Evolutionary conservation across 2,329 filamentous ascomycete species (phyloP).

Genomic region (Verticillium tricorpus): DNA sequence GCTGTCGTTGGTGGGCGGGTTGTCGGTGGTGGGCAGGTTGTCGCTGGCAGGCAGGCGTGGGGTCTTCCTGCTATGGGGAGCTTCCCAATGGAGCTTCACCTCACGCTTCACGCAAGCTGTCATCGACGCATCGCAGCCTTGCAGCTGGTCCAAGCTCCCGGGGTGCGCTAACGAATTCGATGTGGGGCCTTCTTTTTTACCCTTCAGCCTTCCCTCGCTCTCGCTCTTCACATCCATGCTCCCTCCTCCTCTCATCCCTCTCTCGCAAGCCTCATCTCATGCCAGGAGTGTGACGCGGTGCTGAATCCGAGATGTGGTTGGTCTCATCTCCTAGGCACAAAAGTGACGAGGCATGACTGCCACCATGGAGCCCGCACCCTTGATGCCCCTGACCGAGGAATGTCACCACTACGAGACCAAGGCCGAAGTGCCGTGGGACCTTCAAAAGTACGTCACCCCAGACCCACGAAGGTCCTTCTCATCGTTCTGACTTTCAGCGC

Average conservation of each 20-base stretch:
- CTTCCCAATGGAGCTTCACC: background rate
- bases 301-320: background rate
- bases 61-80: background rate
- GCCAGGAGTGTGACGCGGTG: background rate
- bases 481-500: background rate
- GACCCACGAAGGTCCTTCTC: too few species aligned
- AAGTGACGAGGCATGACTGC: background rate
- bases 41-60: background rate
- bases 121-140: slow-evolving; percentile 15
- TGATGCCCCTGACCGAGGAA: slow-evolving; percentile 51
- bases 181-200: slow-evolving; percentile 4
- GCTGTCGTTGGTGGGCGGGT: background rate
- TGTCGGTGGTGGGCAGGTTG: too few species aligned
- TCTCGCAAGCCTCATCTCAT: background rate
- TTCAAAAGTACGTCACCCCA: slow-evolving; percentile 65
- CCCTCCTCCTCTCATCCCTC: background rate
- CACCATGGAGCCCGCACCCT: slow-evolving; percentile 36
- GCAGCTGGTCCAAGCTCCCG: slow-evolving; percentile 16
- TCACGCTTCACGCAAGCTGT: slow-evolving; percentile 15
- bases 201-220: background rate
- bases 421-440: slow-evolving; percentile 72
- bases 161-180: background rate
- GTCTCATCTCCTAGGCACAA: background rate
- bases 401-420: slow-evolving; percentile 72
- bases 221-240: background rate